phyloP scores from a whole-genome alignment of 2,329 filamentous ascomycete species.

The Exophiala mesophila region DNA sequence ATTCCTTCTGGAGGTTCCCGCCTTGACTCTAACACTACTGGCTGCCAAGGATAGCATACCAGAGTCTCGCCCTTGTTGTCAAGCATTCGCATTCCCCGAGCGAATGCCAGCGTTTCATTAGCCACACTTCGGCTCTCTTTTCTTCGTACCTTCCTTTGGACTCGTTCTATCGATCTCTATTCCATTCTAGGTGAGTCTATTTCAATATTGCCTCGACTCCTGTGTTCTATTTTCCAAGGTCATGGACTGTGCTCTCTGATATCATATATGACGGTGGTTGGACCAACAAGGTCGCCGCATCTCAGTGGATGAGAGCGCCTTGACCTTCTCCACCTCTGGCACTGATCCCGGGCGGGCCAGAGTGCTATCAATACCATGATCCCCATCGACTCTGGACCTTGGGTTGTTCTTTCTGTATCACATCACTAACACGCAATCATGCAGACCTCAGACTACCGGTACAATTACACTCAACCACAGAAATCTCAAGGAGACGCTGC shows the following conservation, averaged over 20 bases:
- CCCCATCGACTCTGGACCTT: constrained; percentile 5
- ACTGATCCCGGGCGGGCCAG: constrained; percentile 21
- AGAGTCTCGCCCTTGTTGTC: constrained; percentile 20
- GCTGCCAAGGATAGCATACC: constrained; percentile 20
- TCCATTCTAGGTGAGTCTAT: constrained; percentile 1
- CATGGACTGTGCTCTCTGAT: constrained; percentile 15
- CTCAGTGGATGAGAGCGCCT: constrained; percentile 15
- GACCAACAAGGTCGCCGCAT: constrained; percentile 8
- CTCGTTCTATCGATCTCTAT: constrained; percentile 5
- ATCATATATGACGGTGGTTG: constrained; percentile 10
- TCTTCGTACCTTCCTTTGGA: constrained; percentile 5
- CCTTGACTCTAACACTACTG: constrained; percentile 11
- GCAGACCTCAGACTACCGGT: constrained; percentile 22
- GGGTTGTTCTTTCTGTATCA: constrained; percentile 12
- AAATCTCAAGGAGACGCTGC: constrained; percentile 14
- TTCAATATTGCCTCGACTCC: constrained; percentile 4
- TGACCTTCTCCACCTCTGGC: constrained; percentile 20
- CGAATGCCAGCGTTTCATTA: constrained; percentile 11
- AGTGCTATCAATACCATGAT: constrained; percentile 16
- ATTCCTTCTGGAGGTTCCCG: constrained; percentile 3
- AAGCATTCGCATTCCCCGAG: constrained; percentile 11
- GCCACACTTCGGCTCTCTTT: constrained; percentile 7
- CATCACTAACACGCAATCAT: constrained; percentile 18
- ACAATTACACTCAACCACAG: constrained; percentile 11
- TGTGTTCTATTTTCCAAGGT: constrained; percentile 1